These are phyloP conservation scores for Macrotyloma uniflorum DNA, from an alignment of 306 rosid genomes.

Conservation along the genomic window DNA sequence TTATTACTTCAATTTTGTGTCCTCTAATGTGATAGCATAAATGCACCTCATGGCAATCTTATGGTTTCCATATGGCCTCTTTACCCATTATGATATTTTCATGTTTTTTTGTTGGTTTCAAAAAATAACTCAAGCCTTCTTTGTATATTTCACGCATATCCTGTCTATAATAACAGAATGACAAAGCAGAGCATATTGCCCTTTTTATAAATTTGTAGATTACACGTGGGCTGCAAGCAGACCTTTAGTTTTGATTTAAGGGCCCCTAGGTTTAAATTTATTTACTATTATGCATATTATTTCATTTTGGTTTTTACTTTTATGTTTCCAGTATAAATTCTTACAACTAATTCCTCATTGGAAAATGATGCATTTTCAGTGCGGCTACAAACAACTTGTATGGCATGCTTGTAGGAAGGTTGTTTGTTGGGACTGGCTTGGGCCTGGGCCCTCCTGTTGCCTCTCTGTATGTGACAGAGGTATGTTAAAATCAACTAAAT, in stretches of 20 bases:
- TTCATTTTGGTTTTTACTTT: conserved; percentile 18
- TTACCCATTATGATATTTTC: conserved; percentile 8
- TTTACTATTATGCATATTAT: conserved; percentile 10
- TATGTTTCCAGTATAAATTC: conserved; percentile 4
- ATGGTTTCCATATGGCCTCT: conserved; percentile 2
- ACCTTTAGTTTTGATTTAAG: background rate
- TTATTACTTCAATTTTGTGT: background rate
- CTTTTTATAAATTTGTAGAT: conserved; percentile 12
- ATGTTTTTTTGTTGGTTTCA: conserved; percentile 9
- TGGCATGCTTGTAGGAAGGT: conserved; percentile 95
- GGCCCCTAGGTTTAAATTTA: conserved; percentile 1
- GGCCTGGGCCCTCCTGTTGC: conserved; percentile 92
- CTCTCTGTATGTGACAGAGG: conserved; percentile 91
- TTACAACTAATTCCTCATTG: conserved; percentile 21
- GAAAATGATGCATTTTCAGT: conserved; percentile 59
- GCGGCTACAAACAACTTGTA: conserved; percentile 83
- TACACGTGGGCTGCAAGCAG: background rate
- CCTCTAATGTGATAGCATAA: background rate
- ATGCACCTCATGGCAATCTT: conserved; percentile 8
- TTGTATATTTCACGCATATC: conserved; percentile 23
- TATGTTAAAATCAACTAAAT: conserved; percentile 36
- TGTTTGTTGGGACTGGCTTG: conserved; percentile 95
- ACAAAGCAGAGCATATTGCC: background rate
- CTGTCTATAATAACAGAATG: conserved; percentile 19
- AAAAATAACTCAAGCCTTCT: conserved; percentile 27